Conservation (phyloP, 129 eudicot genomes). For the Flaveria linearis region DNA sequence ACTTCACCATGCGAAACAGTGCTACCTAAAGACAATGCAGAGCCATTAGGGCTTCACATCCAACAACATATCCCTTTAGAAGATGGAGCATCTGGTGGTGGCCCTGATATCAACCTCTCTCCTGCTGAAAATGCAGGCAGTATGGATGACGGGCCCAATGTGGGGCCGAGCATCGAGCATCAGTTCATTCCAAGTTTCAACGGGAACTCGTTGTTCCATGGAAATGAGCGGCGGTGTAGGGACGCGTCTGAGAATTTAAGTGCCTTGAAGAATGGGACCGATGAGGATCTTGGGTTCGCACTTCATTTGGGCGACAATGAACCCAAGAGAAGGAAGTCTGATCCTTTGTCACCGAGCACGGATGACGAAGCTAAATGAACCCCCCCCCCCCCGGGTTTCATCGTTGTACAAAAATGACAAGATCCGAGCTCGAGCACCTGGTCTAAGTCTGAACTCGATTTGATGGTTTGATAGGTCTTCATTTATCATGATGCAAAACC, state of each 20-base stretch:
- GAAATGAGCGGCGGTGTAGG: conserved; percentile 48
- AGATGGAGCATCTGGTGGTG: conserved; percentile 48
- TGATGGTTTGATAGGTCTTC: not conserved
- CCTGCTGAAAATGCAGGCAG: conserved; percentile 60
- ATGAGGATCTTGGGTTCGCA: conserved; percentile 78
- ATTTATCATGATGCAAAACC: not conserved
- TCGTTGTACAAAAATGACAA: not conserved
- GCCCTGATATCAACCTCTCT: conserved; percentile 80
- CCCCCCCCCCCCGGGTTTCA: not conserved
- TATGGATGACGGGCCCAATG: conserved; percentile 48
- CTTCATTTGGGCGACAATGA: conserved; percentile 92
- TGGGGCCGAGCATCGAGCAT: conserved; percentile 77
- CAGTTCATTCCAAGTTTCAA: conserved; percentile 83
- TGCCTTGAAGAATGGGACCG: conserved; percentile 59
- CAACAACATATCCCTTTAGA: conserved; percentile 71
- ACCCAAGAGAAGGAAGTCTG: conserved; percentile 86
- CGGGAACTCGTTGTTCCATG: conserved; percentile 49
- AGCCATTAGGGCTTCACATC: conserved; percentile 87
- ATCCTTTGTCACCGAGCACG: conserved; percentile 44
- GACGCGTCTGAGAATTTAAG: conserved; percentile 67
- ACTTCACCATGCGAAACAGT: conserved; percentile 74
- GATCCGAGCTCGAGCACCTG: not conserved
- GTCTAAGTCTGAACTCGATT: not conserved
- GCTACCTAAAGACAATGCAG: conserved; percentile 84
- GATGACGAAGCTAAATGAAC: conserved; percentile 40